These are phyloP conservation scores for Trichoderma koningii DNA, from an alignment of 2,329 filamentous ascomycete genomes.

Conservation along the genomic window DNA sequence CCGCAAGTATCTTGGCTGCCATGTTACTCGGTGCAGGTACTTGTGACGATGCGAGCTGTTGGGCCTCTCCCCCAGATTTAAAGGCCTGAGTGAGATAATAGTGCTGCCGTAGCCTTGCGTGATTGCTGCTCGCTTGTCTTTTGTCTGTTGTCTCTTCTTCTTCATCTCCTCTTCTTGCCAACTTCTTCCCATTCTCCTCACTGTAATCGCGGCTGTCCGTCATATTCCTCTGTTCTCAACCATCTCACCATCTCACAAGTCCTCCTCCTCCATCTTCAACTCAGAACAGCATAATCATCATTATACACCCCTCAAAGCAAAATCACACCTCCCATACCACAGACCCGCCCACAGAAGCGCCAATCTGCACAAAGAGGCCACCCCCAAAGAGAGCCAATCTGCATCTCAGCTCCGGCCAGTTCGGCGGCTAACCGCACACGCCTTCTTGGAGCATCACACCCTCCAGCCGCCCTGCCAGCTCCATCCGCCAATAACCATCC, in stretches of 20 bases:
- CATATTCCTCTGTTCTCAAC: too few species aligned
- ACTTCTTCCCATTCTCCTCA: too few species aligned
- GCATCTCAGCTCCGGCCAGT: constrained; percentile 11
- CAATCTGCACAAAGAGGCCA: constrained; percentile 11
- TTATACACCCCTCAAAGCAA: too few species aligned
- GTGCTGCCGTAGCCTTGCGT: constrained; percentile 17
- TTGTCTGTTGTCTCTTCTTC: background rate
- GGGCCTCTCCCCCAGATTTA: background rate
- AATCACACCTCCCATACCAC: background rate
- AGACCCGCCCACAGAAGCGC: constrained; percentile 19
- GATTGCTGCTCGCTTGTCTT: background rate
- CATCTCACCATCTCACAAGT: too few species aligned
- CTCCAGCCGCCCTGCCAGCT: constrained; percentile 29
- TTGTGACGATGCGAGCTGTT: background rate
- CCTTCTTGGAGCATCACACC: constrained; percentile 23
- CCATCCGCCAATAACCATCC: constrained; percentile 10
- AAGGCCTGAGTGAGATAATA: constrained; percentile 23
- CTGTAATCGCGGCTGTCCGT: too few species aligned
- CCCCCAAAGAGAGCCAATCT: constrained; percentile 16
- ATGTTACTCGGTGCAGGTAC: background rate
- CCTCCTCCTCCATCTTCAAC: background rate
- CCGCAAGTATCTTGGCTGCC: too few species aligned
- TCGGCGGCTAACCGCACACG: constrained; percentile 23
- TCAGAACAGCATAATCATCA: background rate
- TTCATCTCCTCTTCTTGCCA: background rate